Evolutionary conservation across 2,329 filamentous ascomycete genomes (phyloP).

Genomic region (Aspergillus intermedius): DNA sequence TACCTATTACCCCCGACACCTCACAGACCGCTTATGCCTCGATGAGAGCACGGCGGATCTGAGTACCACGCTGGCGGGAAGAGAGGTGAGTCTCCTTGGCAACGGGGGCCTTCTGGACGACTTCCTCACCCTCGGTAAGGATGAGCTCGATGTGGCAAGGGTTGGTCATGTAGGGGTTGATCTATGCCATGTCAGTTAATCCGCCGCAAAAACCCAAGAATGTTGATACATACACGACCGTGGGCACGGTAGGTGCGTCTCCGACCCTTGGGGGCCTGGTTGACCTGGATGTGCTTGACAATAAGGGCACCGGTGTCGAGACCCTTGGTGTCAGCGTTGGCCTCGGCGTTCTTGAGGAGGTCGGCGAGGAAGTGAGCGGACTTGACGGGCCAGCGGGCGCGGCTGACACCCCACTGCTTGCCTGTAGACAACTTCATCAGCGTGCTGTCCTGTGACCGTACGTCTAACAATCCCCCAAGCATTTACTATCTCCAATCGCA

Average conservation of each 20-base stretch:
- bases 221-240: constrained; percentile 77
- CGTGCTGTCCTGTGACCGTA: constrained; percentile 1
- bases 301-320: constrained; percentile 95
- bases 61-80: constrained; percentile 82
- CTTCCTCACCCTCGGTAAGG: constrained; percentile 95
- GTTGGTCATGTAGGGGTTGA: constrained; percentile 99
- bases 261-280: constrained; percentile 99
- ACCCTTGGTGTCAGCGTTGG: constrained; percentile 94
- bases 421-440: constrained; percentile 49
- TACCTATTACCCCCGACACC: constrained; percentile 13
- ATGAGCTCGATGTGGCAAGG: constrained; percentile 99
- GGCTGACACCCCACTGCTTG: constrained; percentile 97
- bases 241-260: constrained; percentile 99
- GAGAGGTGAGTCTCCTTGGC: constrained; percentile 62
- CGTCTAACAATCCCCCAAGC: not conserved
- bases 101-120: constrained; percentile 80
- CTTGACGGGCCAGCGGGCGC: constrained; percentile 98
- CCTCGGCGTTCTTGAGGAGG: constrained; percentile 95
- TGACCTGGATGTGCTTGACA: constrained; percentile 99
- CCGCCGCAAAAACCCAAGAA: not conserved
- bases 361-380: constrained; percentile 96
- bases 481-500: not conserved
- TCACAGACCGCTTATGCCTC: constrained; percentile 41
- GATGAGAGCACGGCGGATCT: constrained; percentile 57
- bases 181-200: constrained; percentile 50